Conservation (phyloP, 1,284 basidiomycete species). For the Austroboletus novae-zelandiae region DNA sequence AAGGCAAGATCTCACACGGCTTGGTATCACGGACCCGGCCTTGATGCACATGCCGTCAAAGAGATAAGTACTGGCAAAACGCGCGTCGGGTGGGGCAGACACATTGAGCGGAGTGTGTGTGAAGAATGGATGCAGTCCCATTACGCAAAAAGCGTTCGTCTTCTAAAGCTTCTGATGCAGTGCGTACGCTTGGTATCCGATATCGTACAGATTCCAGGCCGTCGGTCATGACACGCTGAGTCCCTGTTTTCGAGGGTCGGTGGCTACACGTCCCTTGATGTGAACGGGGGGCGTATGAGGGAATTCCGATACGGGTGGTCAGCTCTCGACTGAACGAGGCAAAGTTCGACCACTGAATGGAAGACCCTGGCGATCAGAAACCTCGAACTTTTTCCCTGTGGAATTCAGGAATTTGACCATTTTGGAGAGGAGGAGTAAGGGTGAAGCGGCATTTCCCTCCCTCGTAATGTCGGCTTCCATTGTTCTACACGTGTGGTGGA, state of each 20-base stretch:
- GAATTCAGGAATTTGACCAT: conserved; percentile 27
- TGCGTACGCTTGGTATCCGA: conserved; percentile 4
- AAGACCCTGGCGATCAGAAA: conserved; percentile 30
- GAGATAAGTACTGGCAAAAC: conserved; percentile 5
- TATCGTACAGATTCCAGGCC: conserved; percentile 16
- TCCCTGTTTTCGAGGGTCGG: conserved; percentile 23
- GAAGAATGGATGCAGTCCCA: conserved; percentile 30
- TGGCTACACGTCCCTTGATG: conserved; percentile 11
- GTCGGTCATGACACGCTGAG: background rate
- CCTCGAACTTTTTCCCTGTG: conserved; percentile 20
- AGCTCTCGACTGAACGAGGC: conserved; percentile 17
- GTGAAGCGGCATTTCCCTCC: conserved; percentile 17
- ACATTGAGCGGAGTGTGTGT: conserved; percentile 25
- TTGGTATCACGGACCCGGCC: conserved; percentile 5
- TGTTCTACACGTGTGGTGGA: conserved; percentile 30
- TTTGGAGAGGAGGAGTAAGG: conserved; percentile 18
- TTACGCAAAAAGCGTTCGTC: conserved; percentile 15
- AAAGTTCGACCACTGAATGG: conserved; percentile 28
- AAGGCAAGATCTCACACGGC: background rate
- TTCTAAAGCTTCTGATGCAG: conserved; percentile 27
- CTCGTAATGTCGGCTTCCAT: conserved; percentile 30
- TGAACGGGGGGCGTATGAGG: conserved; percentile 8
- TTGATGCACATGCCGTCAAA: conserved; percentile 9
- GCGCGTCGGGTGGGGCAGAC: conserved; percentile 8
- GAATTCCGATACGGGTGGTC: conserved; percentile 5